Evolutionary conservation across 495 filamentous ascomycete species (phyloP).

Genomic region (Corynascus novoguineensis): DNA sequence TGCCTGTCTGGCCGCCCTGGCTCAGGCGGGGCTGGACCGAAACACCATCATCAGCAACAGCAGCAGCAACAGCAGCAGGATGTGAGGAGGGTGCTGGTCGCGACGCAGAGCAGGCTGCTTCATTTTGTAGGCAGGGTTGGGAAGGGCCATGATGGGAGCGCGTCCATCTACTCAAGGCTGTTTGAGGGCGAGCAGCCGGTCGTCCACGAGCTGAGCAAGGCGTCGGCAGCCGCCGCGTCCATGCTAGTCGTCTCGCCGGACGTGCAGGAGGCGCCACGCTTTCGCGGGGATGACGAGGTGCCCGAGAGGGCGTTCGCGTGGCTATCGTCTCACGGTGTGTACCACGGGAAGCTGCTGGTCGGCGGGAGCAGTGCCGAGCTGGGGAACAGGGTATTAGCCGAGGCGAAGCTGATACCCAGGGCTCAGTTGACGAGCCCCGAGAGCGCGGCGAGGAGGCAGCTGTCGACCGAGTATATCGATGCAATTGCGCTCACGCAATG

Average conservation of each 20-base stretch:
- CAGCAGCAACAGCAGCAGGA: slow-evolving; percentile 49
- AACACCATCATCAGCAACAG: background rate
- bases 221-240: slow-evolving; percentile 54
- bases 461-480: slow-evolving; percentile 63
- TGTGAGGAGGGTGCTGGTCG: slow-evolving; percentile 66
- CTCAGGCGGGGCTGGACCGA: too few species aligned
- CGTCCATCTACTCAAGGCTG: slow-evolving; percentile 74
- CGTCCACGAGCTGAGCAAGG: slow-evolving; percentile 58
- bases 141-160: slow-evolving; percentile 71
- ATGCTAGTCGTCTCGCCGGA: slow-evolving; percentile 72
- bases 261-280: slow-evolving; percentile 42
- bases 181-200: slow-evolving; percentile 81
- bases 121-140: slow-evolving; percentile 75
- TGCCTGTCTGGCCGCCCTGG: slow-evolving; percentile 32
- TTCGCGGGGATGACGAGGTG: slow-evolving; percentile 28
- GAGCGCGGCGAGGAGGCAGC: slow-evolving; percentile 56
- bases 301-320: slow-evolving; percentile 79
- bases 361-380: slow-evolving; percentile 45
- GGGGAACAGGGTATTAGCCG: slow-evolving; percentile 59
- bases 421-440: slow-evolving; percentile 64
- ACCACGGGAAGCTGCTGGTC: slow-evolving; percentile 68
- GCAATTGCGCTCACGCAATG: slow-evolving; percentile 86
- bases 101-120: slow-evolving; percentile 66
- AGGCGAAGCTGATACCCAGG: slow-evolving; percentile 69
- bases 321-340: slow-evolving; percentile 83